phyloP scores from a whole-genome alignment of 2,329 filamentous ascomycete genomes.

The Pyrenochaeta sp. region DNA sequence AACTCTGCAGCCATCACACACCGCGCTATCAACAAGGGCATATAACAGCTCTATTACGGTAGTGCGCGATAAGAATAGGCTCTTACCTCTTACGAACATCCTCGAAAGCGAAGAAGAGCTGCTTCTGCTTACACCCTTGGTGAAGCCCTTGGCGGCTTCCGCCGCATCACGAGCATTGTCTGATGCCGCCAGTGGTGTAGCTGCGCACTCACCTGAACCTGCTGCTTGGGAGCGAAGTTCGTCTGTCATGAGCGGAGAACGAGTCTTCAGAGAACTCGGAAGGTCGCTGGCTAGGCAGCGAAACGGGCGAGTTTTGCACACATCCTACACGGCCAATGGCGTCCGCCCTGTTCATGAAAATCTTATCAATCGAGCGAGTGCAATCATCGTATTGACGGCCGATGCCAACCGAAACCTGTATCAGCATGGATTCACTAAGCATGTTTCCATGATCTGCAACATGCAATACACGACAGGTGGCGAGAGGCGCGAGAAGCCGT shows the following conservation, averaged over 20 bases:
- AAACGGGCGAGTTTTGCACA: constrained; percentile 87
- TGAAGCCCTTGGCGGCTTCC: constrained; percentile 91
- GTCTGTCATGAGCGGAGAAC: constrained; percentile 86
- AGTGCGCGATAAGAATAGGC: constrained; percentile 84
- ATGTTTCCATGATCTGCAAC: constrained; percentile 93
- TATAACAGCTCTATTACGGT: constrained; percentile 95
- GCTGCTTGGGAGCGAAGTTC: constrained; percentile 63
- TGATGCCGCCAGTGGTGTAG: constrained; percentile 62
- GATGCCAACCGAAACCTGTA: constrained; percentile 95
- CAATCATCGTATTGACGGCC: constrained; percentile 89
- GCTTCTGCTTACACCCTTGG: constrained; percentile 84
- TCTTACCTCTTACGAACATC: constrained; percentile 82
- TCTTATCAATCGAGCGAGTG: constrained; percentile 84
- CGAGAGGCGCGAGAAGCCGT: constrained; percentile 77
- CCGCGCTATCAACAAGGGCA: constrained; percentile 79
- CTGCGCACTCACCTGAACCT: constrained; percentile 62
- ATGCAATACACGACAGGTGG: constrained; percentile 75
- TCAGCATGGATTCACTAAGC: constrained; percentile 93
- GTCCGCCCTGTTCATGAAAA: constrained; percentile 93
- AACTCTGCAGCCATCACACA: constrained; percentile 82
- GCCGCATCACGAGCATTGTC: constrained; percentile 77
- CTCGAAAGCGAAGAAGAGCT: constrained; percentile 87
- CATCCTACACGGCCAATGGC: constrained; percentile 93
- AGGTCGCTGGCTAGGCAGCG: constrained; percentile 85
- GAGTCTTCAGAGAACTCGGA: constrained; percentile 89